Evolutionary conservation across 495 filamentous ascomycete genomes (phyloP).

Genomic region (Hyaloscypha bicolor): DNA sequence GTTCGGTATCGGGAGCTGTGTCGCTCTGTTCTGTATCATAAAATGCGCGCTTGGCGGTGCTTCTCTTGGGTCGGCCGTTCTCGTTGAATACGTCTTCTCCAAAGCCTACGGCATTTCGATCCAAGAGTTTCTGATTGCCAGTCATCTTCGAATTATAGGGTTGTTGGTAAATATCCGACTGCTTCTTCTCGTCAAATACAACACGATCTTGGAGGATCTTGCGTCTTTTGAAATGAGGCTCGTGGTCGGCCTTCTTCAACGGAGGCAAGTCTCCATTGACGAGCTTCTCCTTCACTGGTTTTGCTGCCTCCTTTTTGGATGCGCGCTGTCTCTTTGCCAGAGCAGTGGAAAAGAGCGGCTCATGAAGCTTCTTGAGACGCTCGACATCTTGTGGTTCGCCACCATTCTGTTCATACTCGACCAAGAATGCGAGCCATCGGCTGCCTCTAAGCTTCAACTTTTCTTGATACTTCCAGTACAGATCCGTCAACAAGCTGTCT

Average conservation of each 20-base stretch:
- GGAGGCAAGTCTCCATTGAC: slow-evolving; percentile 9
- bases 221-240: slow-evolving; percentile 8
- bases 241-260: neutral
- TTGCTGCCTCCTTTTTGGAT: neutral
- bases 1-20: slow-evolving; percentile 5
- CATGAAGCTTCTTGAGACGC: slow-evolving; percentile 10
- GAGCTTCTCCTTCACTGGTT: slow-evolving; percentile 3
- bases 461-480: slow-evolving; percentile 2
- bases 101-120: slow-evolving; percentile 1
- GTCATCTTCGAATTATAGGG: slow-evolving; percentile 3
- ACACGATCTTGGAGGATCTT: slow-evolving; percentile 21
- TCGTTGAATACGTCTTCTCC: slow-evolving; percentile 1
- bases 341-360: slow-evolving; percentile 3
- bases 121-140: slow-evolving; percentile 17
- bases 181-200: slow-evolving; percentile 23
- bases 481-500: neutral
- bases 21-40: slow-evolving; percentile 13
- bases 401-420: neutral
- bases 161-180: slow-evolving; percentile 28
- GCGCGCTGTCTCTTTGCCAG: slow-evolving; percentile 7
- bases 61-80: slow-evolving; percentile 19
- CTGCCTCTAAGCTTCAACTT: slow-evolving; percentile 10
- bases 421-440: slow-evolving; percentile 15
- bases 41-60: slow-evolving; percentile 6
- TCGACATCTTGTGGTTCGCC: neutral